These are phyloP conservation scores for Leishmania major DNA, from an alignment of 208 protist species.

Conservation along the genomic window DNA sequence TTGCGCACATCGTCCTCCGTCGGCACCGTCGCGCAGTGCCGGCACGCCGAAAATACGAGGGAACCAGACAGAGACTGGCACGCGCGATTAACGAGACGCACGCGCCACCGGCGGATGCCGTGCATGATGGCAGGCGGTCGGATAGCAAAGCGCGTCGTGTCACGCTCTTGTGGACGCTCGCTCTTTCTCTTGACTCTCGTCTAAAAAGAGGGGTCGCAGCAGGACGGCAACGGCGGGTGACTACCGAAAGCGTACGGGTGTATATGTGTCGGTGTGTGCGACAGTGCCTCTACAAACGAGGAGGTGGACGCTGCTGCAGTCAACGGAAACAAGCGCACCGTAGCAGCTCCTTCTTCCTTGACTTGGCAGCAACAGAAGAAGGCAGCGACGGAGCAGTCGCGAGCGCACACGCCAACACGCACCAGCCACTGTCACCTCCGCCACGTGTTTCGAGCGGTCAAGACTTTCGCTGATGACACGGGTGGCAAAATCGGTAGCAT, in stretches of 20 bases:
- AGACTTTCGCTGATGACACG: background rate
- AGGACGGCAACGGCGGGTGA: background rate
- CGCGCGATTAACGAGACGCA: background rate
- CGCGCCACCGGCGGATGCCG: background rate
- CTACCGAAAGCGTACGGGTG: background rate
- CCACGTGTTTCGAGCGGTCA: background rate
- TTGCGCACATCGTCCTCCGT: constrained; percentile 75
- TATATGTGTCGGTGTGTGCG: background rate
- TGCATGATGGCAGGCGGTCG: background rate
- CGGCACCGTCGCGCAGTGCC: constrained; percentile 40
- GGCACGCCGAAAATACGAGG: background rate
- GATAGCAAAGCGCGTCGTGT: background rate
- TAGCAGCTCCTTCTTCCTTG: background rate
- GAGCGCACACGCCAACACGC: background rate
- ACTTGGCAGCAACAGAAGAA: too few relatives aligned
- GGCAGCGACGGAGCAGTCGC: background rate
- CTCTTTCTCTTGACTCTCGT: background rate
- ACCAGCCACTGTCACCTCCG: background rate
- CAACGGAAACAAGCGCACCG: background rate
- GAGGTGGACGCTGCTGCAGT: background rate
- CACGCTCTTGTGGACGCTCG: background rate
- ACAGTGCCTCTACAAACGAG: background rate
- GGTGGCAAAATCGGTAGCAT: background rate
- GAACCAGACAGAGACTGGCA: background rate
- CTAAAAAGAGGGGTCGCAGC: background rate